A percentile compares a stretch with the other conserved stretches of the same genome.
Evolutionary conservation across 140 eudicot species (phyloP).

Genomic region (Erigeron philadelphicus): DNA sequence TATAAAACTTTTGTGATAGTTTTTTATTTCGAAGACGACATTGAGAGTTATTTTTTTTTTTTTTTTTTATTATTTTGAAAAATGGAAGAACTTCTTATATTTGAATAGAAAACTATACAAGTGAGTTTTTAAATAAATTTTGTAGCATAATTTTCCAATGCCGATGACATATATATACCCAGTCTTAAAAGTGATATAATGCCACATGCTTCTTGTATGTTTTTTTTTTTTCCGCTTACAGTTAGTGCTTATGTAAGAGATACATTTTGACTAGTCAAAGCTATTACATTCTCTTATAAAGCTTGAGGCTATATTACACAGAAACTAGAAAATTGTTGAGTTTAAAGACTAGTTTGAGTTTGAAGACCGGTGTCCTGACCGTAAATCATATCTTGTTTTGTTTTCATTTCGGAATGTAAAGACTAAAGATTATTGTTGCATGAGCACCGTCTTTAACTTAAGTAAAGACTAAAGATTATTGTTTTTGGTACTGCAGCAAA

Average conservation of each 20-base stretch:
- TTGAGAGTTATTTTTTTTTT: too few relatives aligned
- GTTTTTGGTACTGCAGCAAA: constrained; percentile 39
- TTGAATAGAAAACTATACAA: too few relatives aligned
- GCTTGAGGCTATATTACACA: neutral
- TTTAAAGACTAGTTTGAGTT: neutral
- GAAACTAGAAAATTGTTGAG: neutral
- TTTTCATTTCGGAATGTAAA: neutral
- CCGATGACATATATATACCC: neutral
- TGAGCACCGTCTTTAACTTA: neutral
- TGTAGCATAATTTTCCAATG: constrained; percentile 8
- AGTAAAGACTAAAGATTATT: neutral
- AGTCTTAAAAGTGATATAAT: neutral
- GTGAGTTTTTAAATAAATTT: too few relatives aligned
- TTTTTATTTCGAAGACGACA: too few relatives aligned
- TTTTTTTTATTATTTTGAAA: too few relatives aligned
- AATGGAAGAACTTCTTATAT: too few relatives aligned
- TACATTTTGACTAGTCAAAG: neutral
- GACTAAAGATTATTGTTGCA: too few relatives aligned
- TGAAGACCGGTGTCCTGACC: neutral
- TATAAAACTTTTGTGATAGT: too few relatives aligned
- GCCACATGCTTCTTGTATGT: neutral
- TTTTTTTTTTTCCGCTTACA: neutral
- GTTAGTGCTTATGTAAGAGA: neutral
- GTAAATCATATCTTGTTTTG: neutral
- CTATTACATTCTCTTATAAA: neutral